Percentiles rank a stretch among this genome's conserved stretches.
Evolutionary conservation across 768 basidiomycete genomes (phyloP).

Genomic region (Strobilomyces confusus): DNA sequence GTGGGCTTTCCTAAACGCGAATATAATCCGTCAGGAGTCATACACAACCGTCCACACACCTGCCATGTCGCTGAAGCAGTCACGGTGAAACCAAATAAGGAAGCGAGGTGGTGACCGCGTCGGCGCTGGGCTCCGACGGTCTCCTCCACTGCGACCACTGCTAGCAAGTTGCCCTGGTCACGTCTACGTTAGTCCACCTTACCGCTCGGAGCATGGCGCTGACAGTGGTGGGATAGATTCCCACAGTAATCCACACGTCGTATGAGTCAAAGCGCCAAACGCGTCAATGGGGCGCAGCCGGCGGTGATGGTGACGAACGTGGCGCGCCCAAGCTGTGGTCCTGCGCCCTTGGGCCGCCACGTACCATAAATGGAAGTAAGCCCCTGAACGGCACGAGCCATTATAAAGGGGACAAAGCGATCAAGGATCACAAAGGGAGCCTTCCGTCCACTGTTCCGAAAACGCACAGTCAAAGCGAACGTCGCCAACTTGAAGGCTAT

Average conservation of each 20-base stretch:
- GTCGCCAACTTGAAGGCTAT: slow-evolving; percentile 10
- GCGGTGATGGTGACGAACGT: neutral
- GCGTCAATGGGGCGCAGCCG: neutral
- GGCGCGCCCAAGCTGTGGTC: slow-evolving; percentile 13
- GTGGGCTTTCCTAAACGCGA: neutral
- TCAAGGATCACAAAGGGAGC: slow-evolving; percentile 15
- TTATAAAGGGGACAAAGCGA: slow-evolving; percentile 23
- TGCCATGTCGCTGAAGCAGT: slow-evolving; percentile 2
- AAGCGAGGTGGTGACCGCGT: neutral
- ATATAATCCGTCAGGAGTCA: neutral
- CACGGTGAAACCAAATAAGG: neutral
- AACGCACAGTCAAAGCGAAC: slow-evolving; percentile 14
- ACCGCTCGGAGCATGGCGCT: neutral
- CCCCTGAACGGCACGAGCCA: slow-evolving; percentile 19
- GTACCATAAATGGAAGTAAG: slow-evolving; percentile 17
- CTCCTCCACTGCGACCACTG: too few relatives aligned
- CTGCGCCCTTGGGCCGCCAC: slow-evolving; percentile 12
- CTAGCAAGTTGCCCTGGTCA: neutral
- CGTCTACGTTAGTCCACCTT: neutral
- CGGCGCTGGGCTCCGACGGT: neutral
- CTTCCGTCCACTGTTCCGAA: slow-evolving; percentile 6
- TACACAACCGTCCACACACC: slow-evolving; percentile 8
- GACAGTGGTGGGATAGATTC: neutral
- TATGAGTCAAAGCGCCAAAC: slow-evolving; percentile 20
- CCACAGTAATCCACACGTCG: neutral